Conservation (phyloP, 2,329 filamentous ascomycete species). For the Cercospora janseana region DNA sequence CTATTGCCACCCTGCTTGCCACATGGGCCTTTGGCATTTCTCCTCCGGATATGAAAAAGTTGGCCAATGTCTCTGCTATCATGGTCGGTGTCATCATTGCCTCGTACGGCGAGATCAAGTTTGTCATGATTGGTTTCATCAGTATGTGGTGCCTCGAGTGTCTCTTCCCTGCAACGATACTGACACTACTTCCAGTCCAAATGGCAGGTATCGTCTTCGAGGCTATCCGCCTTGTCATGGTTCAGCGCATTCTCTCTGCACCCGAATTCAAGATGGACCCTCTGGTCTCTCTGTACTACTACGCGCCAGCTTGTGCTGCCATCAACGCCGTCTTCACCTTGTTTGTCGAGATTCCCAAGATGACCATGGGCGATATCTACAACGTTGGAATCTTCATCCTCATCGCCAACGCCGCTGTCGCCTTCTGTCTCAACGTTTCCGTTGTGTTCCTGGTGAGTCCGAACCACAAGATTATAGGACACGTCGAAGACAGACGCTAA, state of each 20-base stretch:
- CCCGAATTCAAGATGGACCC: constrained; percentile 91
- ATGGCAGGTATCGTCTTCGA: constrained; percentile 76
- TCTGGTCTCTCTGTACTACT: constrained; percentile 88
- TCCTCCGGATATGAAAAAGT: constrained; percentile 78
- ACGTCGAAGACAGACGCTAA: constrained; percentile 17
- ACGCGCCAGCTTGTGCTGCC: constrained; percentile 76
- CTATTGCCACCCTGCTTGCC: constrained; percentile 84
- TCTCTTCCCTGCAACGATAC: neutral
- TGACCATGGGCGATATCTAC: constrained; percentile 69
- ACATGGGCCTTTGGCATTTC: constrained; percentile 85
- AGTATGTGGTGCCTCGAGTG: constrained; percentile 9
- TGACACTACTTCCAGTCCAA: constrained; percentile 56
- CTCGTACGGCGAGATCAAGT: constrained; percentile 92
- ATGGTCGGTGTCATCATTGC: constrained; percentile 93
- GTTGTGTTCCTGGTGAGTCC: constrained; percentile 76
- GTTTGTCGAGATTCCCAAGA: constrained; percentile 68
- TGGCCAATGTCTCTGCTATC: constrained; percentile 91
- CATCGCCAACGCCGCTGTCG: constrained; percentile 71
- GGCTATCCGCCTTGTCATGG: constrained; percentile 78
- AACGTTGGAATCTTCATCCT: constrained; percentile 71
- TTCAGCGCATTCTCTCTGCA: constrained; percentile 76
- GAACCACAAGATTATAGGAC: neutral
- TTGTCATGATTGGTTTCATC: constrained; percentile 74
- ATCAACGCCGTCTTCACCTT: constrained; percentile 77
- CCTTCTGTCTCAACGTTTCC: constrained; percentile 79